These are phyloP conservation scores for Mortierella antarctica DNA, from an alignment of 192 early-diverging fungal species.

Conservation along the genomic window DNA sequence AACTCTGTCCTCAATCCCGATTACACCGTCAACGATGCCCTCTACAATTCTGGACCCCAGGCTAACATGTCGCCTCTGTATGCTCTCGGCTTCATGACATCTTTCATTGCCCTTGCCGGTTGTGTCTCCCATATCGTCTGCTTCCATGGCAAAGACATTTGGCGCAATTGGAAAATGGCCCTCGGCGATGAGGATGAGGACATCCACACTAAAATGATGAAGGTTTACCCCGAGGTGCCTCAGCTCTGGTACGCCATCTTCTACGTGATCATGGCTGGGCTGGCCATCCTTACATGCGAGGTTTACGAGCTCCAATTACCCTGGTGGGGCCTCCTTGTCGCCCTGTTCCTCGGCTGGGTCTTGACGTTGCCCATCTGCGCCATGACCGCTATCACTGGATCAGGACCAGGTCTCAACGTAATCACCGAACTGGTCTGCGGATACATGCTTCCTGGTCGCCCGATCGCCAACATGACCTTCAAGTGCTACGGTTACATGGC, in stretches of 20 bases:
- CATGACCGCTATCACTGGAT: slow-evolving; percentile 64
- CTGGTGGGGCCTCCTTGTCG: slow-evolving; percentile 61
- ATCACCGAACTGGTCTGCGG: slow-evolving; percentile 72
- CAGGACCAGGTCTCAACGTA: slow-evolving; percentile 63
- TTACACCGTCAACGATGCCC: slow-evolving; percentile 61
- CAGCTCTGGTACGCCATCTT: slow-evolving; percentile 62
- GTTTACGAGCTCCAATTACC: slow-evolving; percentile 55
- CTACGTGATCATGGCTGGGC: slow-evolving; percentile 49
- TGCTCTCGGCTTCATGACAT: slow-evolving; percentile 68
- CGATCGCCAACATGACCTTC: slow-evolving; percentile 67
- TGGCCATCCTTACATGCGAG: slow-evolving; percentile 48
- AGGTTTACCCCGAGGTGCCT: slow-evolving; percentile 64
- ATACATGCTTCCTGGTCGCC: slow-evolving; percentile 64
- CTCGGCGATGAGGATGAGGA: slow-evolving; percentile 34
- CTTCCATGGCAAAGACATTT: slow-evolving; percentile 72
- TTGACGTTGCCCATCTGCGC: slow-evolving; percentile 68
- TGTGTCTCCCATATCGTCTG: slow-evolving; percentile 67
- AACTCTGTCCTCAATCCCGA: slow-evolving; percentile 65
- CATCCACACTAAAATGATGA: slow-evolving; percentile 58
- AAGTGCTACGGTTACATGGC: slow-evolving; percentile 67
- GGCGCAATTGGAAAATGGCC: slow-evolving; percentile 50
- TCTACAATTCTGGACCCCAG: slow-evolving; percentile 59
- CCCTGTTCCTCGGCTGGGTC: slow-evolving; percentile 52
- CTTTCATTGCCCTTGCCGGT: slow-evolving; percentile 64
- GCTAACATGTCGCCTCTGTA: slow-evolving; percentile 62